phyloP scores from a whole-genome alignment of 2,329 filamentous ascomycete genomes.

The Aspergillus brasiliensis region DNA sequence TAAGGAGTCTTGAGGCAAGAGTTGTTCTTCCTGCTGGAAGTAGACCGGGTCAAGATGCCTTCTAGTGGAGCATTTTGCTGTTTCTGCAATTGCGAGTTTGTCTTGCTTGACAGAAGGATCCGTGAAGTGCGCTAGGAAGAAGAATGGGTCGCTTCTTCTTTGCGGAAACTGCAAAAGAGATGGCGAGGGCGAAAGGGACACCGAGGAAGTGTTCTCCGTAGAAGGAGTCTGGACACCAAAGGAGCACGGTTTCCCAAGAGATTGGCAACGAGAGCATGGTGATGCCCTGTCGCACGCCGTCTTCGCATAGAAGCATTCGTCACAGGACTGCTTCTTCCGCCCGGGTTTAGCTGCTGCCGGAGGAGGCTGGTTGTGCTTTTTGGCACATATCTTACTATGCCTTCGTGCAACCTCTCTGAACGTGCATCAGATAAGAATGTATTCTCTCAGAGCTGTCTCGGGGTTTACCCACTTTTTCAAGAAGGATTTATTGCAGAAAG shows the following conservation, averaged over 20 bases:
- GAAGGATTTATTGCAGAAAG: conserved; percentile 33
- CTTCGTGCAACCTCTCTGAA: conserved; percentile 33
- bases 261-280: conserved; percentile 30
- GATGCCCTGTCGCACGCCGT: conserved; percentile 27
- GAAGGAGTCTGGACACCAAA: conserved; percentile 14
- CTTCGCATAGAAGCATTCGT: conserved; percentile 30
- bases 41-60: conserved; percentile 31
- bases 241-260: conserved; percentile 25
- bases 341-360: conserved; percentile 31
- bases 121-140: conserved; percentile 34
- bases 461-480: conserved; percentile 25
- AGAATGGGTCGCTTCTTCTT: conserved; percentile 23
- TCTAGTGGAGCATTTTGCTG: conserved; percentile 30
- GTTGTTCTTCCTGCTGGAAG: conserved; percentile 30
- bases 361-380: conserved; percentile 30
- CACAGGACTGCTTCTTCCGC: conserved; percentile 34
- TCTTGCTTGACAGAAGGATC: conserved; percentile 30
- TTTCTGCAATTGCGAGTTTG: conserved; percentile 33
- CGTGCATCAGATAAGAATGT: background rate
- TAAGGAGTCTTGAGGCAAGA: conserved; percentile 25
- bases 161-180: background rate
- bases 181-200: conserved; percentile 7
- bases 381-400: conserved; percentile 33
- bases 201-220: background rate
- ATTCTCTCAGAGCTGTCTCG: background rate